phyloP scores from a whole-genome alignment of 108 stramenopile species.

The Skeletonema grethae region DNA sequence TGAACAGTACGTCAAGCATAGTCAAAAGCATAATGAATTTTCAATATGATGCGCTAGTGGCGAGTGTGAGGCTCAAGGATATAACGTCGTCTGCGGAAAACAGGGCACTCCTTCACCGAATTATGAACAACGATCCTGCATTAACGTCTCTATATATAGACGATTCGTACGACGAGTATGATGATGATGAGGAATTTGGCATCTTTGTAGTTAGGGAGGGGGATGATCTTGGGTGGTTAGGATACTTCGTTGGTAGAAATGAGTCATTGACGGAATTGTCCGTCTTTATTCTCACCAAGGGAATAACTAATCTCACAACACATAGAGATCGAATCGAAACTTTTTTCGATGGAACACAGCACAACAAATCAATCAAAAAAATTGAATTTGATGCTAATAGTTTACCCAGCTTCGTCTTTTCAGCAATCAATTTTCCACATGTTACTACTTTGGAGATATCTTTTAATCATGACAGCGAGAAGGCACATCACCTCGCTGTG shows the following conservation, averaged over 20 bases:
- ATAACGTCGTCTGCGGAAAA: not conserved
- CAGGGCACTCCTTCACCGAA: not conserved
- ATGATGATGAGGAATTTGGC: not conserved
- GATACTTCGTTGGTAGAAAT: not conserved
- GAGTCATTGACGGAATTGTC: not conserved
- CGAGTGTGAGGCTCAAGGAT: not conserved
- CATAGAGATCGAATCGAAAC: not conserved
- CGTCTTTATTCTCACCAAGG: not conserved
- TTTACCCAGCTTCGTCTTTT: not conserved
- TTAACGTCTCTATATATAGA: not conserved
- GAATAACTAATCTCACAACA: not conserved
- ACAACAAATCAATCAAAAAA: not conserved
- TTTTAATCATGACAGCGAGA: not conserved
- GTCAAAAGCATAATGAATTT: not conserved
- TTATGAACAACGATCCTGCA: not conserved
- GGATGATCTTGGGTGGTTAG: not conserved
- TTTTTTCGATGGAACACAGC: not conserved
- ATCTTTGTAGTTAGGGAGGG: not conserved
- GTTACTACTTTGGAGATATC: not conserved
- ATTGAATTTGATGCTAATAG: not conserved
- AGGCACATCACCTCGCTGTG: not conserved
- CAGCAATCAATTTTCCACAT: not conserved
- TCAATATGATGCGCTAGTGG: not conserved
- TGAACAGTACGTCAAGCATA: not conserved
- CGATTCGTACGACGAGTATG: not conserved